Evolutionary conservation across 2,329 filamentous ascomycete genomes (phyloP).

Genomic region (Dactylella cylindrospora): DNA sequence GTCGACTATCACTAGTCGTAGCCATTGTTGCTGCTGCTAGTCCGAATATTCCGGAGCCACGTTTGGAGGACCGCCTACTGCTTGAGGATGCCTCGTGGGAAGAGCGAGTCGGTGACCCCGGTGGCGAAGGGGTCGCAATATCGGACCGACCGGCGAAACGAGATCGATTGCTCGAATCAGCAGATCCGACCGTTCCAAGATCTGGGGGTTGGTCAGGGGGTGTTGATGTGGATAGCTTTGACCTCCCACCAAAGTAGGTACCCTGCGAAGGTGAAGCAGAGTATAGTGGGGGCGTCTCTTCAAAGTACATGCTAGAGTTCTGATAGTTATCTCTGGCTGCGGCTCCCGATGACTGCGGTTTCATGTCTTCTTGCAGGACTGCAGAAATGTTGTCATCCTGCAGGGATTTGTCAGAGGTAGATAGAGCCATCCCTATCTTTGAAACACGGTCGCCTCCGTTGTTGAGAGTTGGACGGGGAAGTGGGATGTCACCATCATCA

Average conservation of each 20-base stretch:
- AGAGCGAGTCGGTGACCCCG: slow-evolving; percentile 28
- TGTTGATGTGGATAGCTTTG: not conserved
- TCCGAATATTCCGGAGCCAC: slow-evolving; percentile 40
- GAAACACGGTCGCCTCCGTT: slow-evolving; percentile 25
- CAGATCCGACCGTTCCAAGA: slow-evolving; percentile 27
- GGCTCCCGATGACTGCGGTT: slow-evolving; percentile 6
- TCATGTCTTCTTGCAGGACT: slow-evolving; percentile 19
- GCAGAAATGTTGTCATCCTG: slow-evolving; percentile 38
- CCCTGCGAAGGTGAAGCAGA: slow-evolving; percentile 7
- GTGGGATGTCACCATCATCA: slow-evolving; percentile 20
- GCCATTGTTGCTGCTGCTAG: slow-evolving; percentile 31
- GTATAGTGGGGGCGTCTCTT: slow-evolving; percentile 40
- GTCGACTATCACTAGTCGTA: slow-evolving; percentile 3
- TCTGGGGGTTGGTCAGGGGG: slow-evolving; percentile 17
- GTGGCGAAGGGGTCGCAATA: slow-evolving; percentile 38
- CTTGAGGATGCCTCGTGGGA: slow-evolving; percentile 33
- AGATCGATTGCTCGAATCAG: slow-evolving; percentile 27
- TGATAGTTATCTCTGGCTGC: too few species aligned
- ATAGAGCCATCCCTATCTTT: slow-evolving; percentile 42
- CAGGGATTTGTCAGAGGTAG: slow-evolving; percentile 39
- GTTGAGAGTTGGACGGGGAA: slow-evolving; percentile 6
- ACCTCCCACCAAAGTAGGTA: slow-evolving; percentile 17
- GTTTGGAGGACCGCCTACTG: slow-evolving; percentile 34
- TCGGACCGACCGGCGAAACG: slow-evolving; percentile 39
- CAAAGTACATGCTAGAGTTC: slow-evolving; percentile 32